Conservation (phyloP, 116 monocot genomes). For the Iris pallida region DNA sequence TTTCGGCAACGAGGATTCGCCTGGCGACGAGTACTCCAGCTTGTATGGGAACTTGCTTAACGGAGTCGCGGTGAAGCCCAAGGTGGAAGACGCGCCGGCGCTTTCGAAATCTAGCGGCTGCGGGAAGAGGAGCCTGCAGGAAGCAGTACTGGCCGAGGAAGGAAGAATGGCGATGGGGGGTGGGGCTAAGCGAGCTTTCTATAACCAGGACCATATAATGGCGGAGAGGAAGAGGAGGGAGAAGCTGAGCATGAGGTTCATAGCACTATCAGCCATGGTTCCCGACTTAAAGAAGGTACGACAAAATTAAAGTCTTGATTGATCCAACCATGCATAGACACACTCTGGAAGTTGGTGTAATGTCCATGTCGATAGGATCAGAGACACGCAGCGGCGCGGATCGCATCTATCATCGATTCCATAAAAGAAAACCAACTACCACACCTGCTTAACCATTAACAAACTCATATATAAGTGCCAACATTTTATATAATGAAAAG, state of each 20-base stretch:
- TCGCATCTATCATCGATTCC: too few species aligned
- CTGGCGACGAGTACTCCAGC: too few species aligned
- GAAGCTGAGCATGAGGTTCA: conserved; percentile 15
- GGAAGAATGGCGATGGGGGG: too few species aligned
- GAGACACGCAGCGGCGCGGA: too few species aligned
- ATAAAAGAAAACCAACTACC: too few species aligned
- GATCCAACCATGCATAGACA: neutral
- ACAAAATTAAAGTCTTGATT: too few species aligned
- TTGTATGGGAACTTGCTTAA: neutral
- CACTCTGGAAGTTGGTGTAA: too few species aligned
- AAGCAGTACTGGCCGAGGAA: too few species aligned
- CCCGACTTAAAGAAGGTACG: conserved; percentile 13
- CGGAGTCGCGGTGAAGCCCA: neutral
- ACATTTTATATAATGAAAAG: too few species aligned
- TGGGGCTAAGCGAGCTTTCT: neutral
- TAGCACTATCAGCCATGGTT: conserved; percentile 13
- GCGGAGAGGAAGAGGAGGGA: conserved; percentile 16
- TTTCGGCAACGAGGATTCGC: conserved; percentile 4
- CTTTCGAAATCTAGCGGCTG: neutral
- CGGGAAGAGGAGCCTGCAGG: neutral
- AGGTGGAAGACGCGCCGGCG: conserved; percentile 2
- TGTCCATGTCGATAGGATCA: too few species aligned
- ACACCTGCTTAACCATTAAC: too few species aligned
- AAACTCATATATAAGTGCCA: too few species aligned
- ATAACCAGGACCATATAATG: conserved; percentile 10